phyloP scores from a whole-genome alignment of 2,329 filamentous ascomycete species.

The Paracamarosporium sp. region DNA sequence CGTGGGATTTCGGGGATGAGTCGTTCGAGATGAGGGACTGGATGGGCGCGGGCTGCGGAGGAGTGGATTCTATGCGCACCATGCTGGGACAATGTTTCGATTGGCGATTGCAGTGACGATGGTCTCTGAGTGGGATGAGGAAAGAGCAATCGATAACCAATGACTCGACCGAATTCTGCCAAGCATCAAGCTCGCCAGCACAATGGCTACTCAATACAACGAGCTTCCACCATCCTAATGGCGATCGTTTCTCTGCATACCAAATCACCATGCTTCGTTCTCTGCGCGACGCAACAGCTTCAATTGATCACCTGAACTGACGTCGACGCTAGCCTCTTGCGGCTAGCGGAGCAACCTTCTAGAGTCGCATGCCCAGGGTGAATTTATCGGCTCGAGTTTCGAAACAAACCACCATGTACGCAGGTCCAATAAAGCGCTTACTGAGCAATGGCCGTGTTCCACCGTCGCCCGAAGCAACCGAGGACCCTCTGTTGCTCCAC shows the following conservation, averaged over 20 bases:
- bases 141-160: slow-evolving; percentile 30
- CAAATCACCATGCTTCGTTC: too few species aligned
- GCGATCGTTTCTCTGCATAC: not conserved
- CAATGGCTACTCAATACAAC: not conserved
- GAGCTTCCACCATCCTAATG: not conserved
- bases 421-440: not conserved
- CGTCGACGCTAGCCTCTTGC: not conserved
- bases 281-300: too few species aligned
- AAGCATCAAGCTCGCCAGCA: not conserved
- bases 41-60: slow-evolving; percentile 38
- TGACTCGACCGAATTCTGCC: not conserved
- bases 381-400: not conserved
- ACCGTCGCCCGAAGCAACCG: not conserved
- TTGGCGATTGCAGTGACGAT: slow-evolving; percentile 2
- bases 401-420: not conserved
- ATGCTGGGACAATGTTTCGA: slow-evolving; percentile 23
- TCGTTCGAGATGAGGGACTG: slow-evolving; percentile 35
- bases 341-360: not conserved
- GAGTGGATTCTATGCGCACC: slow-evolving; percentile 31
- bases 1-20: slow-evolving; percentile 23
- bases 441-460: not conserved
- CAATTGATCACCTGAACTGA: too few species aligned
- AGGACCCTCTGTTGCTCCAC: not conserved
- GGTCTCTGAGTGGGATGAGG: not conserved
- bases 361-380: slow-evolving; percentile 10